Conservation (phyloP, 2,329 filamentous ascomycete genomes). For the Botrytis hyacinthi region DNA sequence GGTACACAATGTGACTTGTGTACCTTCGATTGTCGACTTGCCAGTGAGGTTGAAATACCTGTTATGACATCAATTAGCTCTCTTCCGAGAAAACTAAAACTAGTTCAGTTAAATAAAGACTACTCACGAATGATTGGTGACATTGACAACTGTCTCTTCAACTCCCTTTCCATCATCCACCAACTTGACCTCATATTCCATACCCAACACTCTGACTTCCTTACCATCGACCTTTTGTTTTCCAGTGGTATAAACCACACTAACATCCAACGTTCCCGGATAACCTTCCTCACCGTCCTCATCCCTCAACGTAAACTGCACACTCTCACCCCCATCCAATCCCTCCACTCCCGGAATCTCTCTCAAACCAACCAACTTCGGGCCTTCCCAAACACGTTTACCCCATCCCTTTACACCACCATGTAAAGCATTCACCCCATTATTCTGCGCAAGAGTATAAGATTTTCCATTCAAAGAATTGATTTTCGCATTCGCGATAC, state of each 20-base stretch:
- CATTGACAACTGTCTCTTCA: slow-evolving; percentile 86
- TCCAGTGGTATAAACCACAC: slow-evolving; percentile 74
- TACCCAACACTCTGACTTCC: slow-evolving; percentile 69
- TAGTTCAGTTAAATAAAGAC: neutral
- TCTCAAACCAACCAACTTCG: slow-evolving; percentile 55
- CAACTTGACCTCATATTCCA: slow-evolving; percentile 88
- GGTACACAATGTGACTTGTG: slow-evolving; percentile 56
- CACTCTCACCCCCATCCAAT: slow-evolving; percentile 59
- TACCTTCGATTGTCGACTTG: slow-evolving; percentile 59
- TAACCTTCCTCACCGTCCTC: slow-evolving; percentile 85
- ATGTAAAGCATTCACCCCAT: slow-evolving; percentile 74
- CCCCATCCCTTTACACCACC: slow-evolving; percentile 77
- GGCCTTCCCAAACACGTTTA: slow-evolving; percentile 73
- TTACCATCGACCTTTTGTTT: slow-evolving; percentile 62
- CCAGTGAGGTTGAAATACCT: slow-evolving; percentile 64
- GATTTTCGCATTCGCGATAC: slow-evolving; percentile 70
- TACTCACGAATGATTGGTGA: slow-evolving; percentile 89
- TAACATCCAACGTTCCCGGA: slow-evolving; percentile 78
- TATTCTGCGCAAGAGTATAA: slow-evolving; percentile 72
- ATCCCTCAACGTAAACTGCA: slow-evolving; percentile 66
- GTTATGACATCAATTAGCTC: neutral
- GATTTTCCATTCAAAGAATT: slow-evolving; percentile 67
- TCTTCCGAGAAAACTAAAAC: neutral
- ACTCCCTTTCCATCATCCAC: slow-evolving; percentile 55
- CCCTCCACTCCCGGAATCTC: slow-evolving; percentile 52